Evolutionary conservation across 78 protist species (phyloP), one percentile per base, ranked within the genome.

Genomic region (Cavenderia fasciculata): DNA sequence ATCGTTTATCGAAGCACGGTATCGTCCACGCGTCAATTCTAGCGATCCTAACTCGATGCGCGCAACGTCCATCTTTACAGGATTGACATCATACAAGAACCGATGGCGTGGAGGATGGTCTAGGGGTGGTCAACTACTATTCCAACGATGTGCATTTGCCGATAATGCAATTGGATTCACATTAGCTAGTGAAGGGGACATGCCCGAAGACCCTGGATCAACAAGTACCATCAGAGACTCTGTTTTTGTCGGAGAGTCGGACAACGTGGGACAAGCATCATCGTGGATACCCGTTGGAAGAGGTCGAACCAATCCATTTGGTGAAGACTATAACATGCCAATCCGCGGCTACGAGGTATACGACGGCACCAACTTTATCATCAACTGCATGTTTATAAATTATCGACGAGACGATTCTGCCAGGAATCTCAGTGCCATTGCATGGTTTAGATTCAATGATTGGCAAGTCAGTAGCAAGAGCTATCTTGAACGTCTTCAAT

Each of bases 31-130:
- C 27, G 11, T 23, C 4, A 31, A 68, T 23, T 56, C 74, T 19
- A 63, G 34, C 7, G 65, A 79, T 54, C 1, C 3, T 1, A 29
- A 33, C 23, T 57, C 76, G 12, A 33, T 38, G 5, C 71, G 57
- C 0, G 8, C 71, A 1, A 54, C 61, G 25, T 51, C 78, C 1
- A 18, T 82, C 0, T 68, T 82, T 34, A 57, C 47, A n/a, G 78
- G 90, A 27, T 25, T 61, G 19, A 65, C 6, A 0, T 10, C 41
- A 25, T 82, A 56, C 33, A 82, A 82, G 57, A 82, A 82, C 44
- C 18, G 68, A 44, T 82, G 90, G 90, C 23, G 90, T 18, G 90
- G 90, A 29, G 77, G 78, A 21, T 82, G 90, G 90, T 76, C 90
- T 44, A 47, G 90, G 29, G 72, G 86, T 43, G 90, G 90, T 31